Percentiles rank a stretch among this genome's conserved stretches.
Evolutionary conservation across 2,329 filamentous ascomycete species (phyloP).

Genomic region (Westerdykella ornata): DNA sequence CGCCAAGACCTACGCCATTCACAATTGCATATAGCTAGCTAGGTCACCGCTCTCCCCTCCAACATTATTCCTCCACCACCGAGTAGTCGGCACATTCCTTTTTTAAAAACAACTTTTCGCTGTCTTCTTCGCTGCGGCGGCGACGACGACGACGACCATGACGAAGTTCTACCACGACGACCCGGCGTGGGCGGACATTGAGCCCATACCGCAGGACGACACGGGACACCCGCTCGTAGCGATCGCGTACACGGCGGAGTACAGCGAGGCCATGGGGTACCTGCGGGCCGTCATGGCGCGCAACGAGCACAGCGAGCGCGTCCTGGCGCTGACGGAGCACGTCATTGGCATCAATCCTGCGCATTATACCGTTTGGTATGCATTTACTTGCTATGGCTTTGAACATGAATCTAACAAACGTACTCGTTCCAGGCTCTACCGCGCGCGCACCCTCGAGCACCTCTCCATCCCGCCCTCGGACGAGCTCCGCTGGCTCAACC

Average conservation of each 20-base stretch:
- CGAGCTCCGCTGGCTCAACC: constrained; percentile 82
- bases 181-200: constrained; percentile 75
- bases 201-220: constrained; percentile 77
- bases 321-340: constrained; percentile 74
- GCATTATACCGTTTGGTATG: constrained; percentile 92
- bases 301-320: constrained; percentile 75
- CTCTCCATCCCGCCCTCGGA: constrained; percentile 58
- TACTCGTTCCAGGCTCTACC: constrained; percentile 61
- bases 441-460: constrained; percentile 67
- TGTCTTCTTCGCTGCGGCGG: too few relatives aligned
- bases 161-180: constrained; percentile 53
- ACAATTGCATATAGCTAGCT: background rate
- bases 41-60: background rate
- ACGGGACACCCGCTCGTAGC: constrained; percentile 76
- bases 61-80: too few relatives aligned
- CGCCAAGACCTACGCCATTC: background rate
- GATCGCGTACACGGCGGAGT: constrained; percentile 85
- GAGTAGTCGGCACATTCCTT: too few relatives aligned
- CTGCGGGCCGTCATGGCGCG: constrained; percentile 86
- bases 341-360: constrained; percentile 91
- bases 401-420: background rate
- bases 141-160: constrained; percentile 2
- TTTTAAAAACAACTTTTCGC: too few relatives aligned
- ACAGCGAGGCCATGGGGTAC: constrained; percentile 88
- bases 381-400: constrained; percentile 1